Evolutionary conservation across 768 basidiomycete genomes (phyloP), one percentile per base, ranked within the genome.

Genomic region (Dentipellis fragilis): DNA sequence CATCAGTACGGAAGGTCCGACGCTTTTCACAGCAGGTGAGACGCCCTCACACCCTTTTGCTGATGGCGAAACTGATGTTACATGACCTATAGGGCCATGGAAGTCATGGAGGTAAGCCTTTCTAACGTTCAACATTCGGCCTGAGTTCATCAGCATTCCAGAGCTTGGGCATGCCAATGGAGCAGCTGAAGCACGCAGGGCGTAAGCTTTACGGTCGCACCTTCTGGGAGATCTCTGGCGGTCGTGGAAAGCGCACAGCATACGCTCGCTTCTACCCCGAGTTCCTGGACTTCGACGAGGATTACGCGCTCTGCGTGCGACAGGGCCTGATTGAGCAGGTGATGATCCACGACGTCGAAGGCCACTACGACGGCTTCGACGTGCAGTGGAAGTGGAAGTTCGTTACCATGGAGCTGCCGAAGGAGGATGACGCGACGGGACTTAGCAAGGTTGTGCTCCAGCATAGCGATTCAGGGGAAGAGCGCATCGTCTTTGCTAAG

Each of bases 151-250:
- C 17, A 49, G 14, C 12, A 21, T 14, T 22, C 8, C 49, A 56
- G 55, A 56, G 55, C 55, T 51, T 56, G n/a, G 55, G 55, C 6
- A 34, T 37, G 39, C 55, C 55, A 14, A 56, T 56, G 46, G 55
- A 56, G 38, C 55, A 56, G 22, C 49, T 56, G 17, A 38, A 51
- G 22, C 55, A 56, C 36, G 49, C 49, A 35, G 55, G 55, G 17
- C 22, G 48, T 16, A 56, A 56, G 23, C 22, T 56, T 7, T 56
- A 56, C 46, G 48, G 49, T 10, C 48, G 55, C 29, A 35, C 55
- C 21, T 56, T 56, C 55, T 56, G 55, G 55, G 55, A 56, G 42
- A 51, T 51, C 35, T 56, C 55, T 3, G 38, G 46, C 21, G 49
- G 39, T 8, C 16, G 35, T 12, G 34, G 19, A 9, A 42, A 46